These are phyloP conservation scores for Clitopilus hobsonii DNA, from an alignment of 768 basidiomycete genomes.

Conservation along the genomic window DNA sequence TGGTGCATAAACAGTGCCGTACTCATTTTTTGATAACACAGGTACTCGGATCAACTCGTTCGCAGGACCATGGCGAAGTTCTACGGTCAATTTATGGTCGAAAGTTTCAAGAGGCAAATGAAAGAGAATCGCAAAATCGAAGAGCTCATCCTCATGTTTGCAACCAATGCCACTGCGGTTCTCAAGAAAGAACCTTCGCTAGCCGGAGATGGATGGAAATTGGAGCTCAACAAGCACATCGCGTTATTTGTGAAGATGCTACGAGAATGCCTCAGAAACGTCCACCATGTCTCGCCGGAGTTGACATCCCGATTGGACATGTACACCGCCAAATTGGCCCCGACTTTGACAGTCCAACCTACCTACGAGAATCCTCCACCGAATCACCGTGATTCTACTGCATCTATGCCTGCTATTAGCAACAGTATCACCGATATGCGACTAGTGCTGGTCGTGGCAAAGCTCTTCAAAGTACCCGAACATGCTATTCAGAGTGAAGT, in stretches of 20 bases:
- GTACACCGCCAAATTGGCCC: slow-evolving; percentile 78
- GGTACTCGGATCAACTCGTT: slow-evolving; percentile 87
- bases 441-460: slow-evolving; percentile 63
- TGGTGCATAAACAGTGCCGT: background rate
- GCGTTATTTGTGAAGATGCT: slow-evolving; percentile 84
- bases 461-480: slow-evolving; percentile 71
- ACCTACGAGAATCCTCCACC: slow-evolving; percentile 61
- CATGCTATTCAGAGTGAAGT: slow-evolving; percentile 69
- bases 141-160: slow-evolving; percentile 94
- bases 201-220: slow-evolving; percentile 86
- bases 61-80: slow-evolving; percentile 90
- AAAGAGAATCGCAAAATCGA: slow-evolving; percentile 97
- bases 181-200: slow-evolving; percentile 88
- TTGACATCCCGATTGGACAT: slow-evolving; percentile 76
- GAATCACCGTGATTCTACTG: slow-evolving; percentile 52
- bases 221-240: slow-evolving; percentile 90
- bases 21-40: slow-evolving; percentile 22
- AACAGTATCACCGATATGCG: slow-evolving; percentile 69
- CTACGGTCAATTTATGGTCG: slow-evolving; percentile 85
- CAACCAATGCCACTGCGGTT: slow-evolving; percentile 81
- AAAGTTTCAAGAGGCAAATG: slow-evolving; percentile 83
- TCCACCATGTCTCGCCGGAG: slow-evolving; percentile 81
- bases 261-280: slow-evolving; percentile 67
- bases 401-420: slow-evolving; percentile 26
- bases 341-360: slow-evolving; percentile 55